phyloP scores from a whole-genome alignment of 331 rosid species.

The Acacia concinna region DNA sequence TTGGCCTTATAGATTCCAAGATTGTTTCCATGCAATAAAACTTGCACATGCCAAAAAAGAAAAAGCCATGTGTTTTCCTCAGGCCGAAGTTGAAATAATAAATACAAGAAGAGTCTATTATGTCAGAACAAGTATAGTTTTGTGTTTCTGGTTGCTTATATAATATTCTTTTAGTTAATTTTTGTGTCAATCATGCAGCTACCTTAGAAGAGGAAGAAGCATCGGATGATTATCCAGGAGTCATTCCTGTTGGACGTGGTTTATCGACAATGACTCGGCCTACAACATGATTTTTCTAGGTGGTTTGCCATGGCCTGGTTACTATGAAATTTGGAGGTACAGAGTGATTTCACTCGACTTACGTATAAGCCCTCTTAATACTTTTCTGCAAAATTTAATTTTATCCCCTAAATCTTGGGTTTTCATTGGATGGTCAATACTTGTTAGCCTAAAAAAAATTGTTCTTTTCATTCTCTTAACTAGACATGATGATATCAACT shows the following conservation, averaged over 20 bases:
- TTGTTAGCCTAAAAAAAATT: no score
- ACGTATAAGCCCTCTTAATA: neutral
- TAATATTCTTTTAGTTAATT: neutral
- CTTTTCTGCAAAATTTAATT: neutral
- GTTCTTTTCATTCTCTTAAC: neutral
- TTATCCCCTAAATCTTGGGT: neutral
- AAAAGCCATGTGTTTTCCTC: neutral
- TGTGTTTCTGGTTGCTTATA: slow-evolving; percentile 6
- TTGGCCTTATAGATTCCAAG: neutral
- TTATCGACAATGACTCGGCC: slow-evolving; percentile 96
- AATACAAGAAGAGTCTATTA: neutral
- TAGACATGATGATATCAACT: neutral
- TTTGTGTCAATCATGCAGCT: slow-evolving; percentile 38
- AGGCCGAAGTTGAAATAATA: neutral
- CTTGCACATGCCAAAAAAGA: neutral
- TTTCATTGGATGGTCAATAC: neutral
- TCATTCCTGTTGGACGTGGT: slow-evolving; percentile 83
- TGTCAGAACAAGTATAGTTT: neutral
- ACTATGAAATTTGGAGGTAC: slow-evolving; percentile 36
- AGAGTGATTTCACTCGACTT: neutral
- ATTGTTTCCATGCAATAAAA: neutral
- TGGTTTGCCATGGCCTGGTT: slow-evolving; percentile 25
- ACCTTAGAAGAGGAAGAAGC: slow-evolving; percentile 65
- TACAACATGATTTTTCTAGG: slow-evolving; percentile 58
- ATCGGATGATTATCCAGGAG: slow-evolving; percentile 68